phyloP scores from a whole-genome alignment of 257 asterid species.

The Thymus quinquecostatus region DNA sequence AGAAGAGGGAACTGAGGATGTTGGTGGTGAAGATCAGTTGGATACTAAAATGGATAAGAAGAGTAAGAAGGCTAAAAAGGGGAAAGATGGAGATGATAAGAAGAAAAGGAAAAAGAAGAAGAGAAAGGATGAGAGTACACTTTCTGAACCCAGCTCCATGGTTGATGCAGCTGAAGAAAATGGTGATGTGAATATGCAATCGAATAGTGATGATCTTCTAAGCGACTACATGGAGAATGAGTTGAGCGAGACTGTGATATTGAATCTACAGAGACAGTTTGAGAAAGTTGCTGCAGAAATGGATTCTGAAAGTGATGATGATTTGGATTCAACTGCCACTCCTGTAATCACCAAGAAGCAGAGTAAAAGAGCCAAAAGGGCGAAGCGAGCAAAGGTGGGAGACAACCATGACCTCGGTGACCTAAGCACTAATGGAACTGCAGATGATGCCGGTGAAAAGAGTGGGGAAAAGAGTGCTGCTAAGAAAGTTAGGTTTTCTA shows the following conservation, averaged over 20 bases:
- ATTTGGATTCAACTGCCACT: slow-evolving; percentile 35
- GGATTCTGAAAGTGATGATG: slow-evolving; percentile 45
- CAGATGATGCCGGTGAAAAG: slow-evolving; percentile 41
- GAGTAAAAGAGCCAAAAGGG: slow-evolving; percentile 43
- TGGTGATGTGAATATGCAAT: slow-evolving; percentile 25
- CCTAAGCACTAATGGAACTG: slow-evolving; percentile 32
- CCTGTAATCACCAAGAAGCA: slow-evolving; percentile 41
- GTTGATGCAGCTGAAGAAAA: slow-evolving; percentile 37
- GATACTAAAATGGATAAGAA: slow-evolving; percentile 40
- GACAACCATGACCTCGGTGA: slow-evolving; percentile 30
- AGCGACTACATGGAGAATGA: slow-evolving; percentile 39
- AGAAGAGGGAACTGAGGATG: slow-evolving; percentile 35
- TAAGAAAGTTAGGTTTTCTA: slow-evolving; percentile 83
- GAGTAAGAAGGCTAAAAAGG: slow-evolving; percentile 59
- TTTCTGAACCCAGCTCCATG: slow-evolving; percentile 26
- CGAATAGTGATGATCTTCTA: slow-evolving; percentile 21
- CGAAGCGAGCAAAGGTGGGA: slow-evolving; percentile 48
- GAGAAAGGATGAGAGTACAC: slow-evolving; percentile 36
- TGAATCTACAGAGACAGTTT: slow-evolving; percentile 84
- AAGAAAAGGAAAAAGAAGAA: slow-evolving; percentile 43
- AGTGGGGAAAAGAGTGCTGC: slow-evolving; percentile 65
- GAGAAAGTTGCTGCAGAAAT: slow-evolving; percentile 83
- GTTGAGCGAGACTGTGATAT: slow-evolving; percentile 58
- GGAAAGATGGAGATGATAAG: slow-evolving; percentile 43
- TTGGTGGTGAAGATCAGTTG: slow-evolving; percentile 29